These are phyloP conservation scores for Amorphotheca resinae DNA, from an alignment of 495 filamentous ascomycete species.

Conservation along the genomic window DNA sequence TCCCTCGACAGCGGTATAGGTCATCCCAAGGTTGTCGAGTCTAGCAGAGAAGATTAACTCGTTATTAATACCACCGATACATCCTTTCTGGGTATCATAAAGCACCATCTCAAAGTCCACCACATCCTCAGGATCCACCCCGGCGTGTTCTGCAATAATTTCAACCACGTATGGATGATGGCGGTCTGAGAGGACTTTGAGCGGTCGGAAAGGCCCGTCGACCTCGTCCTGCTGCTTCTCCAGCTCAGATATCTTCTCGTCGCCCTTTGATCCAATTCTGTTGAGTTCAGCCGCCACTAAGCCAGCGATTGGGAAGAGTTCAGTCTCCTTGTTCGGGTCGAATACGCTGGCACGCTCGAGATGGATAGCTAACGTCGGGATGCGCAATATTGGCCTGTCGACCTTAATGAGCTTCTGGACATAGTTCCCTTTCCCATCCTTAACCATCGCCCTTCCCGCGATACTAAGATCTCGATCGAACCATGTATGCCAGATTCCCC, in stretches of 20 bases:
- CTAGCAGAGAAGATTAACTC: conserved; percentile 91
- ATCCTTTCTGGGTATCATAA: conserved; percentile 86
- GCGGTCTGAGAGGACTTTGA: conserved; percentile 65
- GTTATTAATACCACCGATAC: conserved; percentile 78
- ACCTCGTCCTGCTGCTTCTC: conserved; percentile 24
- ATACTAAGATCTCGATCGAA: conserved; percentile 92
- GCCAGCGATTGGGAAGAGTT: conserved; percentile 87
- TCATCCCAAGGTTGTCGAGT: conserved; percentile 91
- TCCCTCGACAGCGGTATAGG: conserved; percentile 72
- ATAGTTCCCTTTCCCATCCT: conserved; percentile 57
- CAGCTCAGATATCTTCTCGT: conserved; percentile 25
- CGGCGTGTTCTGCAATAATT: conserved; percentile 71
- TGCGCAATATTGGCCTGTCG: conserved; percentile 78
- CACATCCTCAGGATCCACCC: conserved; percentile 53
- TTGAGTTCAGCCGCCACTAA: conserved; percentile 81
- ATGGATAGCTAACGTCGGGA: conserved; percentile 89
- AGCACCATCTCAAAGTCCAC: conserved; percentile 92
- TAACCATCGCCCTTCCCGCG: conserved; percentile 79
- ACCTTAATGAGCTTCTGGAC: conserved; percentile 81
- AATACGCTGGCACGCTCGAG: conserved; percentile 76
- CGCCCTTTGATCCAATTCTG: conserved; percentile 35
- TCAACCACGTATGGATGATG: conserved; percentile 83
- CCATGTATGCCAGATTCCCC: conserved; percentile 75
- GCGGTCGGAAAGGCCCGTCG: conserved; percentile 46
- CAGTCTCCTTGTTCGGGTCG: conserved; percentile 89